phyloP scores from a whole-genome alignment of 2,329 filamentous ascomycete species.

The Ophiostoma himal-ulmi region DNA sequence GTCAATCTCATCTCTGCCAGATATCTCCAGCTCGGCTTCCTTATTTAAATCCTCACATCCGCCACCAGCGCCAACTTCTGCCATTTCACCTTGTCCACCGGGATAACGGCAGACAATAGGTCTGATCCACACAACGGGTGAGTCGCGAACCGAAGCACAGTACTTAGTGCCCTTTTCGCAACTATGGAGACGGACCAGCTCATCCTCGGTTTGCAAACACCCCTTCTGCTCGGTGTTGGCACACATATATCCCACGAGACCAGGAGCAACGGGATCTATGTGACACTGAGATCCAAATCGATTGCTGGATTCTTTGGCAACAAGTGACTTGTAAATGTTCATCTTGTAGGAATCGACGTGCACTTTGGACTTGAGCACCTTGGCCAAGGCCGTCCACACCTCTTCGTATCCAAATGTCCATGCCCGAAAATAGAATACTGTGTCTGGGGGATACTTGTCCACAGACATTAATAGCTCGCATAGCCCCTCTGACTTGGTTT shows the following conservation, averaged over 20 bases:
- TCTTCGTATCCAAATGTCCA: conserved; percentile 92
- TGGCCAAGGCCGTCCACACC: conserved; percentile 76
- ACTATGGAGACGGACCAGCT: conserved; percentile 64
- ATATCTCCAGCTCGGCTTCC: conserved; percentile 58
- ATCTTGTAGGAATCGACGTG: conserved; percentile 81
- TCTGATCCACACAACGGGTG: conserved; percentile 65
- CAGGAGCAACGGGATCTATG: conserved; percentile 55
- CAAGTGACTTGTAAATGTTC: conserved; percentile 59
- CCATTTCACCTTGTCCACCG: conserved; percentile 54
- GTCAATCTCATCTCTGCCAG: conserved; percentile 34
- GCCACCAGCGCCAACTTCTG: conserved; percentile 71
- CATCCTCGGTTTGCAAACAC: conserved; percentile 54
- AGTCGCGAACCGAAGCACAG: conserved; percentile 45
- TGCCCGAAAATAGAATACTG: conserved; percentile 74
- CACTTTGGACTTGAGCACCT: conserved; percentile 44
- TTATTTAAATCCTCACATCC: conserved; percentile 70
- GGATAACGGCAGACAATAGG: conserved; percentile 65
- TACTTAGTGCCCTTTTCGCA: conserved; percentile 65
- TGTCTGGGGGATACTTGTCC: conserved; percentile 61
- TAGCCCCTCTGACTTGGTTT: conserved; percentile 67
- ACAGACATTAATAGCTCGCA: conserved; percentile 67
- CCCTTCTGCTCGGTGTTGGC: conserved; percentile 66
- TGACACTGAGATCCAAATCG: conserved; percentile 34
- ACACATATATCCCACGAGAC: conserved; percentile 65
- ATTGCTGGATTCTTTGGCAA: not conserved